Evolutionary conservation across 2,329 filamentous ascomycete genomes (phyloP).

Genomic region (Didymella pinodella): DNA sequence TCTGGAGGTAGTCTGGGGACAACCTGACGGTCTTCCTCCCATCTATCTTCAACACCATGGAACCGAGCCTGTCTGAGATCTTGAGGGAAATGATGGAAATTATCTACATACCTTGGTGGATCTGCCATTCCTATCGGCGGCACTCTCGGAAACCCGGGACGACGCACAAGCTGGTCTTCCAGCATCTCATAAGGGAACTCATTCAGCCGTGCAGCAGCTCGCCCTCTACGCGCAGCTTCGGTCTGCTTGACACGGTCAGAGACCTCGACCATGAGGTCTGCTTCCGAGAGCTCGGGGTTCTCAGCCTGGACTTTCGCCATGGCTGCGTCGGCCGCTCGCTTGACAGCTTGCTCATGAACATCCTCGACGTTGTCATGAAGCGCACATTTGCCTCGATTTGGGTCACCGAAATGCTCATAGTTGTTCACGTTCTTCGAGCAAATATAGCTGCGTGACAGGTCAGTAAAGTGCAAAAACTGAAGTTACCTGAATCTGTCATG

Average conservation of each 20-base stretch:
- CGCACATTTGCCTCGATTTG: conserved; percentile 58
- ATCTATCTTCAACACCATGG: not conserved
- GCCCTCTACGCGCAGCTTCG: conserved; percentile 37
- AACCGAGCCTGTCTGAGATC: not conserved
- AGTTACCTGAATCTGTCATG: not conserved
- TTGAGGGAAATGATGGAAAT: not conserved
- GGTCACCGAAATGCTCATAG: conserved; percentile 76
- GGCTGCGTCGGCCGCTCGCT: conserved; percentile 66
- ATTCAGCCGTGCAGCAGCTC: conserved; percentile 23
- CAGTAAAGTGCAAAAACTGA: not conserved
- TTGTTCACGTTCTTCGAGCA: conserved; percentile 70
- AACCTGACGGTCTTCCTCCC: not conserved
- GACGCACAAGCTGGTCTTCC: conserved; percentile 24
- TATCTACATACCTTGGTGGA: conserved; percentile 7
- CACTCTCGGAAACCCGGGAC: conserved; percentile 1
- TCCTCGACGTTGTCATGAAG: conserved; percentile 69
- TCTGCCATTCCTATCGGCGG: not conserved
- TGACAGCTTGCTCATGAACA: conserved; percentile 70
- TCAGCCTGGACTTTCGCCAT: conserved; percentile 63
- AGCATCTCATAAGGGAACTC: conserved; percentile 37
- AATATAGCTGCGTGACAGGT: conserved; percentile 64
- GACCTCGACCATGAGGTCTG: conserved; percentile 65
- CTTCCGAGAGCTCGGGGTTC: conserved; percentile 67
- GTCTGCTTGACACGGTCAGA: conserved; percentile 60
- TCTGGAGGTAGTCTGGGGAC: not conserved